phyloP scores from a whole-genome alignment of 1,284 basidiomycete genomes.

The Ganoderma lucidum region DNA sequence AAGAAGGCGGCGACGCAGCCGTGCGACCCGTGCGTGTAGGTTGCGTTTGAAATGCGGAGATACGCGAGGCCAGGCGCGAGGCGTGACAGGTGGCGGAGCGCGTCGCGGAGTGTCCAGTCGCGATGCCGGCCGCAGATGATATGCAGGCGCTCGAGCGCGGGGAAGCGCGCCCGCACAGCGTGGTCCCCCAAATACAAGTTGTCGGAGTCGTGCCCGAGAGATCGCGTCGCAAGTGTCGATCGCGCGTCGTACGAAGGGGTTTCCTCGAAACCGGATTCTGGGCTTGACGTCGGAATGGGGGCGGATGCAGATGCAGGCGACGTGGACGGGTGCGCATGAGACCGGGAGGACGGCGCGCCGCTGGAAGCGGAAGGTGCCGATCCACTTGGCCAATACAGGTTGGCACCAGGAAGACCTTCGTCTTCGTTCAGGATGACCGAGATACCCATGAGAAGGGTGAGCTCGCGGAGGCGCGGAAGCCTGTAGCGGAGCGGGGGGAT shows the following conservation, averaged over 20 bases:
- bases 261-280: background rate
- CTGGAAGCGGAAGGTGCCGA: background rate
- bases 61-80: constrained; percentile 28
- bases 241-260: background rate
- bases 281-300: background rate
- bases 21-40: constrained; percentile 28
- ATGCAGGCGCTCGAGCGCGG: constrained; percentile 31
- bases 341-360: background rate
- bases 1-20: constrained; percentile 26
- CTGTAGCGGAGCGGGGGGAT: constrained; percentile 19
- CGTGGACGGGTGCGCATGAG: background rate
- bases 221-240: constrained; percentile 11
- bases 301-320: background rate
- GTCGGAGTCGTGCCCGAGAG: background rate
- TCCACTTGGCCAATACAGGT: background rate
- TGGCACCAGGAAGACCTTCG: background rate
- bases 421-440: constrained; percentile 23
- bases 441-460: constrained; percentile 30
- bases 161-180: constrained; percentile 19
- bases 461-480: constrained; percentile 29
- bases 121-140: constrained; percentile 29
- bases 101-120: constrained; percentile 27
- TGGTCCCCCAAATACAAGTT: background rate
- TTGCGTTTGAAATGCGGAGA: constrained; percentile 32
- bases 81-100: constrained; percentile 24